Evolutionary conservation across 2,329 filamentous ascomycete genomes (phyloP).

Genomic region (Gnomoniopsis smithogilvyi): DNA sequence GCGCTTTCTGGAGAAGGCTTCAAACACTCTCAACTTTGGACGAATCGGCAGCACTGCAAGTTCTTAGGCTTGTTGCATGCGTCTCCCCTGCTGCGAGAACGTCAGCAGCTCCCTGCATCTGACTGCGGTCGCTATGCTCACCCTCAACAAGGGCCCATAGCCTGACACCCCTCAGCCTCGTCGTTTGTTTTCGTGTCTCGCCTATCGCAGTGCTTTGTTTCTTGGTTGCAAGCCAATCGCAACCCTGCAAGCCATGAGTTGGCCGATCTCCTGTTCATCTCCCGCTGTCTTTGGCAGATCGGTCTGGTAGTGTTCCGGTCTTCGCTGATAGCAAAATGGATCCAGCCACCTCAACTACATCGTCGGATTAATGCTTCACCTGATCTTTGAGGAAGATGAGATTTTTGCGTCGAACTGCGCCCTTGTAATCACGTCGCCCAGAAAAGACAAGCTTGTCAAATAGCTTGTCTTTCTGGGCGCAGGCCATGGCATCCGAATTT

Average conservation of each 20-base stretch:
- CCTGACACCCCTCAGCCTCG: conserved; percentile 7
- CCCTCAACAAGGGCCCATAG: background rate
- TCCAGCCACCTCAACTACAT: conserved; percentile 6
- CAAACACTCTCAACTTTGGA: conserved; percentile 3
- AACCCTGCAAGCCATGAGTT: background rate
- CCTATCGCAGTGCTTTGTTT: background rate
- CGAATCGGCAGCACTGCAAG: conserved; percentile 1
- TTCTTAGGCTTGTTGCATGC: background rate
- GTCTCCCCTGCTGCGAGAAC: background rate
- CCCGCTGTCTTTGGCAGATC: background rate
- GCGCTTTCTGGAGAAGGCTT: background rate
- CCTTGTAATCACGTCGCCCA: background rate
- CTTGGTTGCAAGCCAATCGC: background rate
- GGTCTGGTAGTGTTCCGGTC: conserved; percentile 1
- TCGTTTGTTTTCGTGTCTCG: background rate
- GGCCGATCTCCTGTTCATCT: background rate
- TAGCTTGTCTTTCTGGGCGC: background rate
- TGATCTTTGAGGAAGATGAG: conserved; percentile 16
- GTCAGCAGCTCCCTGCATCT: background rate
- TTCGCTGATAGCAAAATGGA: background rate
- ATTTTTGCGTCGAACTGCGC: background rate
- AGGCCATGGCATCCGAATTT: conserved; percentile 13
- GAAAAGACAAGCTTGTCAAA: conserved; percentile 10
- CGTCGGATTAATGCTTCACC: conserved; percentile 22
- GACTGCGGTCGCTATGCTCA: background rate